phyloP scores from a whole-genome alignment of 108 stramenopile genomes.

The Stephanodiscus minutulus region DNA sequence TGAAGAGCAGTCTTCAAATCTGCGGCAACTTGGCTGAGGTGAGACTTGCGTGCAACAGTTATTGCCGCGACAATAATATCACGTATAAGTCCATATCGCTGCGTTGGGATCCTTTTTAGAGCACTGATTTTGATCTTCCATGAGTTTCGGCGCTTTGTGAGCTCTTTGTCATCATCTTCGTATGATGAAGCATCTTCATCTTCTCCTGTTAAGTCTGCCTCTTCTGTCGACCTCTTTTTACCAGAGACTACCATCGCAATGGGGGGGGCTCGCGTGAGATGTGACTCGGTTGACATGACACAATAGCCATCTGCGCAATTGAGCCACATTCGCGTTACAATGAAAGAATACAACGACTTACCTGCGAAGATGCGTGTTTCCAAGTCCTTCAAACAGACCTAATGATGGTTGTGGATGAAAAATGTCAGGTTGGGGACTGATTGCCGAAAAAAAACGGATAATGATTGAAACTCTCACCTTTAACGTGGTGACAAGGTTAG shows the following conservation, averaged over 20 bases:
- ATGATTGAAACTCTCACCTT: slow-evolving; percentile 47
- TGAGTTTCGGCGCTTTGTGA: slow-evolving; percentile 42
- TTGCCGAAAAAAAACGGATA: background rate
- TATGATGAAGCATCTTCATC: slow-evolving; percentile 56
- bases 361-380: slow-evolving; percentile 41
- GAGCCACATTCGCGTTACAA: background rate
- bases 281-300: slow-evolving; percentile 39
- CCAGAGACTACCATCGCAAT: slow-evolving; percentile 48
- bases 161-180: slow-evolving; percentile 54
- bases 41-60: slow-evolving; percentile 77
- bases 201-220: slow-evolving; percentile 70
- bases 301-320: slow-evolving; percentile 20
- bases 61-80: slow-evolving; percentile 72
- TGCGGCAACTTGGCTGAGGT: slow-evolving; percentile 65
- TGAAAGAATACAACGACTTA: slow-evolving; percentile 11
- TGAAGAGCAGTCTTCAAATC: slow-evolving; percentile 68
- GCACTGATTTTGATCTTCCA: slow-evolving; percentile 80
- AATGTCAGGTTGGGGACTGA: background rate
- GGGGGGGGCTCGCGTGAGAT: slow-evolving; percentile 30
- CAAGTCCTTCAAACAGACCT: slow-evolving; percentile 37
- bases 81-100: slow-evolving; percentile 55
- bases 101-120: slow-evolving; percentile 54
- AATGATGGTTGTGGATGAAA: background rate
- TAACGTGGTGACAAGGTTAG: slow-evolving; percentile 51
- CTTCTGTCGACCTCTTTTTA: slow-evolving; percentile 60